These are phyloP conservation scores for Trypanosoma caninum DNA, from an alignment of 208 protist genomes.

Conservation along the genomic window DNA sequence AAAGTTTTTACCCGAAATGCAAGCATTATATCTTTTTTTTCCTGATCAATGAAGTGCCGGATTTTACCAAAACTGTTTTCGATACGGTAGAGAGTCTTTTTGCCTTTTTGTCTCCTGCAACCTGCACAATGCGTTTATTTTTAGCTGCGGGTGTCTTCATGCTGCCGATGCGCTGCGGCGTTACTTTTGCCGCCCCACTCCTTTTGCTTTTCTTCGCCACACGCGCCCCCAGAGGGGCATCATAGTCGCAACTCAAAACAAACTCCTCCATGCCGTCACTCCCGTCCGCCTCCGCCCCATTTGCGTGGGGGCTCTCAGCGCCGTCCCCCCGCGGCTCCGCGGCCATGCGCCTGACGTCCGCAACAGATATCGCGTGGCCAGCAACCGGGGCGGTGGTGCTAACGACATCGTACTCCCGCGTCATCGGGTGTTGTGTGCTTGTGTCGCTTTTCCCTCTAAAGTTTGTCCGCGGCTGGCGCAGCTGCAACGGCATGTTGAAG, in stretches of 20 bases:
- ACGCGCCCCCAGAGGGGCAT: too few relatives aligned
- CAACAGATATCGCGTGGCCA: conserved; percentile 66
- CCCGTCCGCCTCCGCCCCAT: conserved; percentile 20
- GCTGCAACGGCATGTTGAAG: conserved; percentile 61
- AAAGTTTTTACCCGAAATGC: not conserved
- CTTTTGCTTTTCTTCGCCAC: conserved; percentile 13
- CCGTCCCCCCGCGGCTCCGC: not conserved
- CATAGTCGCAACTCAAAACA: conserved; percentile 60
- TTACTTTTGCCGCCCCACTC: not conserved
- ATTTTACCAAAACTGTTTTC: conserved; percentile 13
- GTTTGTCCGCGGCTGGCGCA: conserved; percentile 47
- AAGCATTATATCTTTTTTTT: not conserved
- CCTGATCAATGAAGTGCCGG: conserved; percentile 4
- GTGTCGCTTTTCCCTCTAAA: conserved; percentile 61
- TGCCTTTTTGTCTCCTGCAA: conserved; percentile 14
- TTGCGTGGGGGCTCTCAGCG: conserved; percentile 8
- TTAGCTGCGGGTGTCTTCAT: conserved; percentile 21
- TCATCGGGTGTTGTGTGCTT: conserved; percentile 60
- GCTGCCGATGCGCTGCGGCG: conserved; percentile 15
- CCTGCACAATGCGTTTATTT: conserved; percentile 16
- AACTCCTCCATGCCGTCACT: conserved; percentile 67
- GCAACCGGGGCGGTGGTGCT: conserved; percentile 53
- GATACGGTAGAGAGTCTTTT: conserved; percentile 5
- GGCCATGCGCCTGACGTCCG: conserved; percentile 46
- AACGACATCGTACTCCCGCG: conserved; percentile 47